Evolutionary conservation across 805 yeast genomes (phyloP).

Genomic region (Wickerhamomyces mucosus): DNA sequence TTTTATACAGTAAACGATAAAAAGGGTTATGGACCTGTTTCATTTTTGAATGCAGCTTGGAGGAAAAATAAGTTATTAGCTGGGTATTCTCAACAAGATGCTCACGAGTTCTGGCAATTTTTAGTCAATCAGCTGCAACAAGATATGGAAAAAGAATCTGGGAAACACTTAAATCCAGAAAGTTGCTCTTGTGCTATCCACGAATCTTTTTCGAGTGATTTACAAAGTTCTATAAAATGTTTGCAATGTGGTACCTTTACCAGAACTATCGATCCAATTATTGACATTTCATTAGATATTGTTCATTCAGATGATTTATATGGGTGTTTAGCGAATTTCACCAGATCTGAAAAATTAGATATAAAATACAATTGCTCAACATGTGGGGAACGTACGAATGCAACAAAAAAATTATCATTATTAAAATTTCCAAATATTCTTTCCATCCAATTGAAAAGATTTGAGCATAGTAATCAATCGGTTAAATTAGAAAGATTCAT

Average conservation of each 20-base stretch:
- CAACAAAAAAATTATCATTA: conserved; percentile 63
- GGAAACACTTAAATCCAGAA: conserved; percentile 7
- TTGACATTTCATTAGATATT: conserved; percentile 82
- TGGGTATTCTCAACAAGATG: conserved; percentile 96
- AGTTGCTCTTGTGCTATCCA: conserved; percentile 76
- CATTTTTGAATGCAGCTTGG: conserved; percentile 81
- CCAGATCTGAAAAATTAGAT: conserved; percentile 69
- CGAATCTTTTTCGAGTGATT: conserved; percentile 70
- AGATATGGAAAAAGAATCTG: conserved; percentile 18
- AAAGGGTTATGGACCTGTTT: conserved; percentile 74
- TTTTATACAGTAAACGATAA: conserved; percentile 57
- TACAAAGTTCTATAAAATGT: conserved; percentile 75
- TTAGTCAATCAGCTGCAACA: conserved; percentile 73
- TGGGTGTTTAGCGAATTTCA: conserved; percentile 69
- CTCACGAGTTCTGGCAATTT: conserved; percentile 96
- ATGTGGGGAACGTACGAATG: conserved; percentile 56
- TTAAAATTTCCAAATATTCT: conserved; percentile 67
- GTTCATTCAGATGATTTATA: conserved; percentile 34
- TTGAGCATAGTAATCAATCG: conserved; percentile 27
- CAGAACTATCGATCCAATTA: conserved; percentile 73
- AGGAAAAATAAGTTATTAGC: conserved; percentile 75
- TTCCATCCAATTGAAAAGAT: conserved; percentile 74
- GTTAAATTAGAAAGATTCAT: conserved; percentile 73
- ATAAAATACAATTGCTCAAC: conserved; percentile 58
- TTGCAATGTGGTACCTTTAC: conserved; percentile 48